phyloP scores from a whole-genome alignment of 2,329 filamentous ascomycete species.

The Penicillium sp. region DNA sequence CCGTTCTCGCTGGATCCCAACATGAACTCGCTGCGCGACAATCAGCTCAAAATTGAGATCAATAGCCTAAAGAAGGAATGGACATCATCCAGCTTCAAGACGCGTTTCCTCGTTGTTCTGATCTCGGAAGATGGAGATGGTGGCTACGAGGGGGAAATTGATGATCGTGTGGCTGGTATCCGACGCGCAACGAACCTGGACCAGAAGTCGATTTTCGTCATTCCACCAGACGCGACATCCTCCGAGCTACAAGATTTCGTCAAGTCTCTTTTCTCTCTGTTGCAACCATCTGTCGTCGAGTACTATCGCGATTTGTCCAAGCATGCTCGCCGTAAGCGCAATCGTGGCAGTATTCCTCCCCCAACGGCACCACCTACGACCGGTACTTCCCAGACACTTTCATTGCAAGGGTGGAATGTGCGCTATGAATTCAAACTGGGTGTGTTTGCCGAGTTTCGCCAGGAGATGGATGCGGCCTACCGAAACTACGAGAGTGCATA shows the following conservation, averaged over 20 bases:
- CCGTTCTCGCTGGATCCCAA: slow-evolving; percentile 70
- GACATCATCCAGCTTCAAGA: slow-evolving; percentile 64
- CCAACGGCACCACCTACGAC: slow-evolving; percentile 80
- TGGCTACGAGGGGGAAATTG: slow-evolving; percentile 61
- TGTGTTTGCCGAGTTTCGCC: slow-evolving; percentile 86
- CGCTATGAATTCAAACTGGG: slow-evolving; percentile 94
- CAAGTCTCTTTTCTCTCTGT: slow-evolving; percentile 67
- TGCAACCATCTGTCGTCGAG: slow-evolving; percentile 77
- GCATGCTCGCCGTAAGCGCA: slow-evolving; percentile 84
- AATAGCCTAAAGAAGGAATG: slow-evolving; percentile 72
- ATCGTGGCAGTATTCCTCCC: slow-evolving; percentile 73
- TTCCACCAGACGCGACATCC: slow-evolving; percentile 71
- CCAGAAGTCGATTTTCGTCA: slow-evolving; percentile 80
- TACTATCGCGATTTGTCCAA: slow-evolving; percentile 96
- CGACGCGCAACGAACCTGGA: slow-evolving; percentile 78
- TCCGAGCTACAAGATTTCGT: slow-evolving; percentile 74
- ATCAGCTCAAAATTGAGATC: slow-evolving; percentile 84
- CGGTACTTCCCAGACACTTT: slow-evolving; percentile 83
- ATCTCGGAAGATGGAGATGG: slow-evolving; percentile 71
- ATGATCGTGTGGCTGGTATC: slow-evolving; percentile 78
- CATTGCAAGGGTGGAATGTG: slow-evolving; percentile 84
- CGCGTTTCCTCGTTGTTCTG: slow-evolving; percentile 74
- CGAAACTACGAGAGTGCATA: slow-evolving; percentile 87
- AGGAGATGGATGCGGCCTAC: slow-evolving; percentile 85
- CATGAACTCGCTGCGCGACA: slow-evolving; percentile 78